phyloP scores from a whole-genome alignment of 2,329 filamentous ascomycete genomes.

The Hypoxylon sp. region DNA sequence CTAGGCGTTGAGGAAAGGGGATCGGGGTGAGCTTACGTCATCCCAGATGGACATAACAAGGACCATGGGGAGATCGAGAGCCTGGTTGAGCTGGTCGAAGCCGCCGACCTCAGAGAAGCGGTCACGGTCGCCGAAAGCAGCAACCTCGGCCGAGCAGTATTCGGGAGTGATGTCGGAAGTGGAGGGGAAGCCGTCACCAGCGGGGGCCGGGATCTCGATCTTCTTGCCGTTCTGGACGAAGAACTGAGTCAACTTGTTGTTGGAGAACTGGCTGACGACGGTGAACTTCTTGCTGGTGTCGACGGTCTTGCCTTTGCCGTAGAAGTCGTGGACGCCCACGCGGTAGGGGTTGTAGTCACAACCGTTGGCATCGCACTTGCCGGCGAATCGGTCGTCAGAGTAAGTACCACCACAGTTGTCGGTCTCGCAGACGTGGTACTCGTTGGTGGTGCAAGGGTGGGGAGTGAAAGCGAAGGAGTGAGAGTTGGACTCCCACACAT shows the following conservation, averaged over 20 bases:
- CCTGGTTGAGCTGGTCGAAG: conserved; percentile 65
- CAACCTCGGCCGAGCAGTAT: conserved; percentile 70
- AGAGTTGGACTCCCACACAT: conserved; percentile 74
- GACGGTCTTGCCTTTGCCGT: conserved; percentile 69
- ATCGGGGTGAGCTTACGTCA: conserved; percentile 58
- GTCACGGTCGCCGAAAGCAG: conserved; percentile 66
- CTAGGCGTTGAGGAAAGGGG: neutral
- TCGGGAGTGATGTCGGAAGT: conserved; percentile 63
- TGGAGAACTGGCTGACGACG: conserved; percentile 71
- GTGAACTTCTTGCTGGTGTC: conserved; percentile 72
- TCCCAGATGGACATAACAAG: conserved; percentile 75
- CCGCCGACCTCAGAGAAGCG: conserved; percentile 69
- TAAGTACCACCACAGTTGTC: conserved; percentile 65
- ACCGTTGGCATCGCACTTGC: conserved; percentile 75
- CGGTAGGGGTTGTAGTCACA: conserved; percentile 79
- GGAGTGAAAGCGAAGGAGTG: conserved; percentile 74
- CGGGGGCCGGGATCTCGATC: conserved; percentile 58
- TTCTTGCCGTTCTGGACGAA: conserved; percentile 73
- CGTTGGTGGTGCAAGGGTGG: conserved; percentile 69
- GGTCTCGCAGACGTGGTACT: conserved; percentile 64
- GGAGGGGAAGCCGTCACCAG: conserved; percentile 50
- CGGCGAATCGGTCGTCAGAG: conserved; percentile 67
- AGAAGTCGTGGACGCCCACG: conserved; percentile 73
- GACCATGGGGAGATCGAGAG: conserved; percentile 71
- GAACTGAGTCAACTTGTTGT: conserved; percentile 66